Percentiles rank a stretch among this genome's conserved stretches.
These are phyloP conservation scores for Madurella fahalii DNA, from an alignment of 2,329 filamentous ascomycete species.

Conservation along the genomic window DNA sequence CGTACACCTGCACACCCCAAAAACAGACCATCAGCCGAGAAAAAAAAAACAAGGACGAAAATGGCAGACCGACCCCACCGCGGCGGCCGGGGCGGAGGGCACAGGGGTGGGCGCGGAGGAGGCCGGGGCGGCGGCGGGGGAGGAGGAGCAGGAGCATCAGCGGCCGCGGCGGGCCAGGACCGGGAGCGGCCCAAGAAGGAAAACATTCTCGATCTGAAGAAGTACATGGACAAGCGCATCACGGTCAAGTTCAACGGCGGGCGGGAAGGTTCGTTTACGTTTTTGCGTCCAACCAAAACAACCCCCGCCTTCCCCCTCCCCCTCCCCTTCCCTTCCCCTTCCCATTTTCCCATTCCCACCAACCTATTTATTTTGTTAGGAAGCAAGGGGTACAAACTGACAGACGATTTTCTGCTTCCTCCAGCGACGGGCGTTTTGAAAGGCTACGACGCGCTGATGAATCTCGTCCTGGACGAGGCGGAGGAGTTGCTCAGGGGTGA, in stretches of 20 bases:
- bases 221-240: slow-evolving; percentile 97
- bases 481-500: slow-evolving; percentile 84
- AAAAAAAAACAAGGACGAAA: slow-evolving; percentile 16
- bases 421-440: slow-evolving; percentile 84
- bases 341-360: too few species aligned
- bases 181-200: slow-evolving; percentile 90
- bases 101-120: slow-evolving; percentile 15
- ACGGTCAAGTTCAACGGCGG: slow-evolving; percentile 96
- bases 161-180: slow-evolving; percentile 38
- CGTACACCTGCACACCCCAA: neutral
- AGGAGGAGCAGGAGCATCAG: slow-evolving; percentile 35
- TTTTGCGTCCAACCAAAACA: neutral
- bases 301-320: neutral
- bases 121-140: slow-evolving; percentile 39
- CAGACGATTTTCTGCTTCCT: neutral
- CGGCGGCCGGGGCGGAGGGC: slow-evolving; percentile 15
- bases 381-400: neutral
- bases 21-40: neutral
- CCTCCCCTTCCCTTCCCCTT: too few species aligned
- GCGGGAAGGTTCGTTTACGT: slow-evolving; percentile 64
- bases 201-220: slow-evolving; percentile 90
- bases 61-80: slow-evolving; percentile 52
- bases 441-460: slow-evolving; percentile 97
- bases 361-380: neutral
- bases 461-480: slow-evolving; percentile 91